Evolutionary conservation across 257 asterid genomes (phyloP), one percentile per base, ranked within the genome.

Genomic region (Przewalskia tangutica): DNA sequence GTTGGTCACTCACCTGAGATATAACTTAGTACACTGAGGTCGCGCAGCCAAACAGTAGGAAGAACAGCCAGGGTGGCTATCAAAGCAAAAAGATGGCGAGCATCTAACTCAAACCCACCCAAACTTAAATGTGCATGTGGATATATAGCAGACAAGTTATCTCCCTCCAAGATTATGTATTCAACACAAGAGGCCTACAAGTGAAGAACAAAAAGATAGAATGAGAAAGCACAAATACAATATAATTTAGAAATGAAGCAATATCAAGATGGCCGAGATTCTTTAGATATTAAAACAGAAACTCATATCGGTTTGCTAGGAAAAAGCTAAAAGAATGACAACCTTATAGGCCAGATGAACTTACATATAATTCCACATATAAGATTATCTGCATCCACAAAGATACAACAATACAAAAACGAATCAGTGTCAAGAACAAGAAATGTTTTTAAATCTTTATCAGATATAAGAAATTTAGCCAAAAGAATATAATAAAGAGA

Each of bases 301-400:
- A 23, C 46, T 50, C 60, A 27, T 50, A 4, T 27, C 0, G 36
- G 60, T 73, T 73, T 50, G 79, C 38, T 48, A 50, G 60, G 62
- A 73, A 73, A 27, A 73, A 48, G 20, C 44, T 23, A 50, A 48
- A 59, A 8, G 20, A 54, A 54, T 32, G 11, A 55, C 14, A 7
- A 38, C 17, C 36, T 38, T 81, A 71, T 77, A 77, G 83, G 66
- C 44, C 18, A 65, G 77, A 81, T 67, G 85, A 81, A 93, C 99
- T 94, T 91, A 96, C 99, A 63, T 96, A 96, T 89, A 96, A 89
- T 86, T 96, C 99, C 87, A 90, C 88, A 82, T 96, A 96, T 77
- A 96, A 87, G 82, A 92, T 82, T 58, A 96, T 92, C 99, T 96
- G 99, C 96, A 86, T 32, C 77, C 85, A 86, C 68, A 80, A 67